These are phyloP conservation scores for Micractinium conductrix DNA, from an alignment of 139 green algal genomes.

Conservation along the genomic window DNA sequence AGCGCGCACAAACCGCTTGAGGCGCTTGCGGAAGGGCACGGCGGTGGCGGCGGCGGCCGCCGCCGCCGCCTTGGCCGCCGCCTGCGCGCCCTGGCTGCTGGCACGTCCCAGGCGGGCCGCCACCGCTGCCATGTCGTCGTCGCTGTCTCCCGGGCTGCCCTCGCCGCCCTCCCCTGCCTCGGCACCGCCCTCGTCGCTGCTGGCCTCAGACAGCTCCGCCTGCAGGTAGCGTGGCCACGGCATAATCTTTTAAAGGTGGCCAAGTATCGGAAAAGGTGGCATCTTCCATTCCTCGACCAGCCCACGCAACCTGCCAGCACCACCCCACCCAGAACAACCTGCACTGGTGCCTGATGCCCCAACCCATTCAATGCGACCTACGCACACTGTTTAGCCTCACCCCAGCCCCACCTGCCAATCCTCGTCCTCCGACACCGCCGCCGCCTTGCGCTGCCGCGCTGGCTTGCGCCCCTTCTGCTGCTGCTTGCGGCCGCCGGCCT, in stretches of 20 bases:
- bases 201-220: not conserved
- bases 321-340: too few relatives aligned
- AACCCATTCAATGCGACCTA: too few relatives aligned
- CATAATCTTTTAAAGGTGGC: too few relatives aligned
- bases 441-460: conserved; percentile 8
- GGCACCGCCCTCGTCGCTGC: conserved; percentile 7
- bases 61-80: not conserved
- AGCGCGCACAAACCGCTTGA: conserved; percentile 32
- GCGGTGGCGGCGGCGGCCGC: not conserved
- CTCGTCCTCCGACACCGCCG: not conserved
- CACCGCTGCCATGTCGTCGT: not conserved
- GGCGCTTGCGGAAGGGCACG: conserved; percentile 28
- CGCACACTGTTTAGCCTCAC: not conserved
- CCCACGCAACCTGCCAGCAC: too few relatives aligned
- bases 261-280: too few relatives aligned
- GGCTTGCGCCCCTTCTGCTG: not conserved
- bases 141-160: too few relatives aligned
- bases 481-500: not conserved
- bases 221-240: too few relatives aligned
- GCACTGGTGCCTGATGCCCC: too few relatives aligned
- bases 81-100: too few relatives aligned
- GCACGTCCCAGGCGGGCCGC: too few relatives aligned
- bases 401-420: not conserved
- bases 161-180: too few relatives aligned
- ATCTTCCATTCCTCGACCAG: too few relatives aligned